Percentiles rank a stretch among this genome's conserved stretches.
Conservation (phyloP, 495 filamentous ascomycete genomes). For the Podospora australis region DNA sequence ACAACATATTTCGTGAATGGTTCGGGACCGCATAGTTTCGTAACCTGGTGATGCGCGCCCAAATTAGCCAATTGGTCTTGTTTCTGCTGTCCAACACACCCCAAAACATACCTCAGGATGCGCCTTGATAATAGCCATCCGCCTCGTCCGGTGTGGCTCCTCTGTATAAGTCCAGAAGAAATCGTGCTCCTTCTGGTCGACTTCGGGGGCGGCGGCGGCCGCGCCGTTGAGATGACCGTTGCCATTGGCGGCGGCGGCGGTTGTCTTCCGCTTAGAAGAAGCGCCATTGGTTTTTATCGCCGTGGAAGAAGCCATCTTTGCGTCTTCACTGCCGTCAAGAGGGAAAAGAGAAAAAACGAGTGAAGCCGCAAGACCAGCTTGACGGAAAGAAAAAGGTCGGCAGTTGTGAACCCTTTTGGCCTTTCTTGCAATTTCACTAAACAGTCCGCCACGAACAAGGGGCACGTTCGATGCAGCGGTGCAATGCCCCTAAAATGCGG, state of each 20-base stretch:
- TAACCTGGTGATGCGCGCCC: slow-evolving; percentile 53
- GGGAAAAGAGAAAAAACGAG: neutral
- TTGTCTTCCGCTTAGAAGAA: slow-evolving; percentile 13
- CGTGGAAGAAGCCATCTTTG: slow-evolving; percentile 17
- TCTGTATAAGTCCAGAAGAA: slow-evolving; percentile 96
- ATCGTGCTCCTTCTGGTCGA: slow-evolving; percentile 39
- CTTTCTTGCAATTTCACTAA: neutral
- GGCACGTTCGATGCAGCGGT: slow-evolving; percentile 5
- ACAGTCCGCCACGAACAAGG: neutral
- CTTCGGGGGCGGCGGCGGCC: slow-evolving; percentile 9
- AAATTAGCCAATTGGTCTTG: slow-evolving; percentile 10
- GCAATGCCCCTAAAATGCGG: neutral
- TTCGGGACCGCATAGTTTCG: slow-evolving; percentile 95
- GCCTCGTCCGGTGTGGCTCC: slow-evolving; percentile 87
- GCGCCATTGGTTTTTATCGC: slow-evolving; percentile 9
- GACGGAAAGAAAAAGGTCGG: neutral
- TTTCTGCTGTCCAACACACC: neutral
- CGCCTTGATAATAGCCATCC: slow-evolving; percentile 94
- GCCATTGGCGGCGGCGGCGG: slow-evolving; percentile 20
- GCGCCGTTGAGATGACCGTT: slow-evolving; percentile 8
- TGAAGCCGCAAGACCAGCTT: neutral
- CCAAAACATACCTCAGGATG: slow-evolving; percentile 78
- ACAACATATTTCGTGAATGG: slow-evolving; percentile 94
- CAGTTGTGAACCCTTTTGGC: neutral
- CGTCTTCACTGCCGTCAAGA: neutral